Evolutionary conservation across 177 flowering plant species (phyloP).

Genomic region (Vitis hybrid): DNA sequence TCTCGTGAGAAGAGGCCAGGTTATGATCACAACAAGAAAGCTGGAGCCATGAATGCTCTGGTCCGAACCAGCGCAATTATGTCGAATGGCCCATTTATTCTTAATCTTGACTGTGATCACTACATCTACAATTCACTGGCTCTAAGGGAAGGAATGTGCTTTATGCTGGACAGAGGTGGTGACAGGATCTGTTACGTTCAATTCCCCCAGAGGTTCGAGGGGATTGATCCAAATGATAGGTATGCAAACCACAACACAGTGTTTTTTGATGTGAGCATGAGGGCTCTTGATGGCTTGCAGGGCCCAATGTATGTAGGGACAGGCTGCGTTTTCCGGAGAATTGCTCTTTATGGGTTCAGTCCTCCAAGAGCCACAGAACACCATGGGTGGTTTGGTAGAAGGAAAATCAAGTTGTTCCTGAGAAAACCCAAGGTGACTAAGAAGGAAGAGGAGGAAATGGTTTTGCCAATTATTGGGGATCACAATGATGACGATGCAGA

Average conservation of each 20-base stretch:
- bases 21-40: constrained; percentile 95
- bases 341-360: constrained; percentile 83
- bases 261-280: constrained; percentile 87
- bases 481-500: constrained; percentile 50
- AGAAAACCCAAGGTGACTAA: constrained; percentile 39
- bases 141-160: constrained; percentile 93
- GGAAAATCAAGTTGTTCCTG: constrained; percentile 46
- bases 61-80: constrained; percentile 85
- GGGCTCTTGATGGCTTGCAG: constrained; percentile 87
- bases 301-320: constrained; percentile 98
- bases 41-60: constrained; percentile 93
- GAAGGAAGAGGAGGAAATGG: constrained; percentile 46
- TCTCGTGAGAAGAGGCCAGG: constrained; percentile 91
- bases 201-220: constrained; percentile 94
- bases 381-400: constrained; percentile 74
- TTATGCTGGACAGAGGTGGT: constrained; percentile 89
- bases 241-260: constrained; percentile 95
- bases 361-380: constrained; percentile 92
- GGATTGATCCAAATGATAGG: constrained; percentile 85
- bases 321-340: constrained; percentile 85
- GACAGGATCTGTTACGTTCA: constrained; percentile 86
- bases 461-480: constrained; percentile 39
- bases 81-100: constrained; percentile 93
- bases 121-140: constrained; percentile 86
- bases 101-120: constrained; percentile 94